phyloP scores from a whole-genome alignment of 352 stramenopile species.

The Pythium coloratum region DNA sequence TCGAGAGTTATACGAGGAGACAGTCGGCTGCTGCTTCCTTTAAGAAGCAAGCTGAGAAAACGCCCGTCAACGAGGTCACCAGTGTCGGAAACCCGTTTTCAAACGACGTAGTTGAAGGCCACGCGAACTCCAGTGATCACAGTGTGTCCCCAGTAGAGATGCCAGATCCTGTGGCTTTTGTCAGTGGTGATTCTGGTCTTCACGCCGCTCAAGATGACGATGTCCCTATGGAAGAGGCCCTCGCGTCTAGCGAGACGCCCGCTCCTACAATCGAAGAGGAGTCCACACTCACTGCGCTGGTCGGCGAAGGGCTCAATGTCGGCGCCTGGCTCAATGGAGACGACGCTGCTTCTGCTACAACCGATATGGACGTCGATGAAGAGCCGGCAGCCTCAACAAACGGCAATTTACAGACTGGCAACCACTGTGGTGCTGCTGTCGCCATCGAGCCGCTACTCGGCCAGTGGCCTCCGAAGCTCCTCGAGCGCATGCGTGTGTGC shows the following conservation, averaged over 20 bases:
- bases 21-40: neutral
- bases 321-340: constrained; percentile 17
- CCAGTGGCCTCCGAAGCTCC: constrained; percentile 49
- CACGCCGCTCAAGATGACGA: neutral
- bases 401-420: neutral
- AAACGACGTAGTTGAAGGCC: neutral
- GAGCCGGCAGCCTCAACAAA: neutral
- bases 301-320: neutral
- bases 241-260: neutral
- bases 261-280: constrained; percentile 11
- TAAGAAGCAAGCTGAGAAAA: neutral
- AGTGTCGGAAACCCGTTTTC: neutral
- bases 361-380: neutral
- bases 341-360: neutral
- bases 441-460: constrained; percentile 32
- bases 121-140: neutral
- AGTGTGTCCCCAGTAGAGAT: neutral
- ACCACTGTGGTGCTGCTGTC: neutral
- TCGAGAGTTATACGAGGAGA: constrained; percentile 36
- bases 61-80: neutral
- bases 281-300: neutral
- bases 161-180: neutral
- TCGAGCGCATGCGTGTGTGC: constrained; percentile 48
- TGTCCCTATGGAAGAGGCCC: neutral
- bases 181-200: no score